Conservation (phyloP, 1,284 basidiomycete genomes). For the Marasmius tenuissimus region DNA sequence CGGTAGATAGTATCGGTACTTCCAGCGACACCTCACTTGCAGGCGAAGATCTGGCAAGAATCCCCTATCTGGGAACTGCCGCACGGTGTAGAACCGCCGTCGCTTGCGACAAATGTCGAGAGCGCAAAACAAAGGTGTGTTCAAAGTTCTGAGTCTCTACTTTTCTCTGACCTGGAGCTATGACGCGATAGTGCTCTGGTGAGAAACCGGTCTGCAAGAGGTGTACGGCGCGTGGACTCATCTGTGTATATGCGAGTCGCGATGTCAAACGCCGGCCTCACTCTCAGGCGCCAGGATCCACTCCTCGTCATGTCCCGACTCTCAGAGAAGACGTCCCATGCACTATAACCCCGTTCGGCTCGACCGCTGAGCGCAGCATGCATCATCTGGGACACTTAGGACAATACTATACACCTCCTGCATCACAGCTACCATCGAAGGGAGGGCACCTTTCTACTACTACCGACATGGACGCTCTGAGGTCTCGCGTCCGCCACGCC, state of each 20-base stretch:
- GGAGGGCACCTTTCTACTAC: background rate
- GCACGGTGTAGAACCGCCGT: background rate
- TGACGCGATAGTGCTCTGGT: background rate
- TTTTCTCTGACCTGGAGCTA: background rate
- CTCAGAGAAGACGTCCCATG: background rate
- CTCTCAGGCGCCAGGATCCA: background rate
- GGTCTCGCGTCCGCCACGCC: background rate
- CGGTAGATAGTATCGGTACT: background rate
- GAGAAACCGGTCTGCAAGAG: background rate
- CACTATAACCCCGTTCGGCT: background rate
- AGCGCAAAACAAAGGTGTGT: background rate
- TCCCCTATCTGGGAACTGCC: background rate
- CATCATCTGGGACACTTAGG: background rate
- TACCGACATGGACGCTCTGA: background rate
- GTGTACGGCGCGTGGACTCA: background rate
- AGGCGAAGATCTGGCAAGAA: background rate
- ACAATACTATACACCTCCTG: background rate
- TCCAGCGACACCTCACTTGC: background rate
- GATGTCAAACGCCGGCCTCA: background rate
- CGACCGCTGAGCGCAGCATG: background rate
- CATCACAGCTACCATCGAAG: background rate
- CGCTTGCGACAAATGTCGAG: slow-evolving; percentile 1
- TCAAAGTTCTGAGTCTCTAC: background rate
- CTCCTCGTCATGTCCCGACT: background rate
- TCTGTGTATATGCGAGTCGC: background rate